Percentiles rank a stretch among this genome's conserved stretches.
phyloP scores from a whole-genome alignment of 495 filamentous ascomycete genomes.

The Aspergillus cavernicola region DNA sequence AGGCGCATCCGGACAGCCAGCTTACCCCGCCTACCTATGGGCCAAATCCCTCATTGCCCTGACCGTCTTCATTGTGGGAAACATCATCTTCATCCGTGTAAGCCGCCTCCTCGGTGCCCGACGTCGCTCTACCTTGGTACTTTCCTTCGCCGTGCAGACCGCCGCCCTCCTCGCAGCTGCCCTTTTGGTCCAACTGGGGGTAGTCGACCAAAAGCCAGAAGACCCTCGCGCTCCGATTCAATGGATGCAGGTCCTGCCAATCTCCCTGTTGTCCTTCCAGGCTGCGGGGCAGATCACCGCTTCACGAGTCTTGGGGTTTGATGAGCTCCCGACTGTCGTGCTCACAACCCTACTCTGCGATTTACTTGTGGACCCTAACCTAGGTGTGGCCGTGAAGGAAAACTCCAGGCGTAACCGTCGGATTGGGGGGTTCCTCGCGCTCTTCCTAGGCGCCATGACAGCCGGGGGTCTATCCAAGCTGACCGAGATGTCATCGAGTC shows the following conservation, averaged over 20 bases:
- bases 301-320: constrained; percentile 54
- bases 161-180: constrained; percentile 50
- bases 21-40: constrained; percentile 38
- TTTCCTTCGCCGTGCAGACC: constrained; percentile 55
- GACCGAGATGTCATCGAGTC: constrained; percentile 27
- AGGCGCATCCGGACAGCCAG: constrained; percentile 34
- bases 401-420: constrained; percentile 35
- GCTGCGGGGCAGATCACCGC: constrained; percentile 64
- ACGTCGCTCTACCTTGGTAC: constrained; percentile 49
- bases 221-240: constrained; percentile 31
- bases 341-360: constrained; percentile 66
- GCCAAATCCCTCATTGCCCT: constrained; percentile 41
- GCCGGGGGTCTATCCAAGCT: constrained; percentile 33
- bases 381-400: constrained; percentile 18
- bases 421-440: constrained; percentile 29
- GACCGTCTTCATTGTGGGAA: constrained; percentile 29
- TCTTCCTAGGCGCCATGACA: constrained; percentile 38
- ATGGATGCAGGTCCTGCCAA: constrained; percentile 37
- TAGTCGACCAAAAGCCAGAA: constrained; percentile 36
- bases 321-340: constrained; percentile 69
- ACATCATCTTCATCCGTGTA: constrained; percentile 35
- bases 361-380: constrained; percentile 37
- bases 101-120: constrained; percentile 25
- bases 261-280: constrained; percentile 65
- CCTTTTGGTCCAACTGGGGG: constrained; percentile 43